A percentile compares a stretch with the other conserved stretches of the same genome.
Conservation (phyloP, 2,329 filamentous ascomycete genomes). For the Botrytis tulipae region DNA sequence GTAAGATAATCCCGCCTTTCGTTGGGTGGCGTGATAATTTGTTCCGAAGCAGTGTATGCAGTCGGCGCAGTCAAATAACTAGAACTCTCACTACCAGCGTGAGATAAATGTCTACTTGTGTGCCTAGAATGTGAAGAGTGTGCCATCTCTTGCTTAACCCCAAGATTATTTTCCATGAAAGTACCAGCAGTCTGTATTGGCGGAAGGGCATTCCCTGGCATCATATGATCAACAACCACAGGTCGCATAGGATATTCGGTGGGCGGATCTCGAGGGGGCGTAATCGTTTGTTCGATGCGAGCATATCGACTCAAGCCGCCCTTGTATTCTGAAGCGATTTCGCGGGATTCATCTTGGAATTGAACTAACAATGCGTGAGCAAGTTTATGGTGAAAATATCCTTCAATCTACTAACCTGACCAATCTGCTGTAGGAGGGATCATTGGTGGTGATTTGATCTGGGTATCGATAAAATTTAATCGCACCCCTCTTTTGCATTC, state of each 20-base stretch:
- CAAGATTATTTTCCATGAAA: slow-evolving; percentile 31
- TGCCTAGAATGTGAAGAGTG: slow-evolving; percentile 31
- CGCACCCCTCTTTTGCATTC: slow-evolving; percentile 82
- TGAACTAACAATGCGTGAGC: slow-evolving; percentile 49
- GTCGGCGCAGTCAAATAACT: slow-evolving; percentile 42
- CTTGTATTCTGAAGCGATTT: slow-evolving; percentile 86
- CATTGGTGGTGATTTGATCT: slow-evolving; percentile 64
- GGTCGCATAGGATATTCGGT: slow-evolving; percentile 32
- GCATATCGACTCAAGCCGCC: slow-evolving; percentile 76
- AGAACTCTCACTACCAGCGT: slow-evolving; percentile 36
- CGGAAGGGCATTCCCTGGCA: slow-evolving; percentile 34
- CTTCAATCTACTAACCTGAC: slow-evolving; percentile 46
- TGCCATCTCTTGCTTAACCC: slow-evolving; percentile 31
- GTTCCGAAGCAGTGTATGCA: slow-evolving; percentile 38
- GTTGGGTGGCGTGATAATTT: slow-evolving; percentile 42
- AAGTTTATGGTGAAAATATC: neutral
- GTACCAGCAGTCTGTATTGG: slow-evolving; percentile 34
- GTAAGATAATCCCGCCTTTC: slow-evolving; percentile 63
- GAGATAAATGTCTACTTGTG: slow-evolving; percentile 37
- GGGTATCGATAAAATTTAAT: slow-evolving; percentile 88
- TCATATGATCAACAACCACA: slow-evolving; percentile 24
- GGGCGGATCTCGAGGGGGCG: slow-evolving; percentile 34
- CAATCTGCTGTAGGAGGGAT: slow-evolving; percentile 63
- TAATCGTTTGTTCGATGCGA: slow-evolving; percentile 45
- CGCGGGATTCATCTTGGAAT: slow-evolving; percentile 85